phyloP scores from a whole-genome alignment of 495 filamentous ascomycete species.

The Penicillium bovifimosum region DNA sequence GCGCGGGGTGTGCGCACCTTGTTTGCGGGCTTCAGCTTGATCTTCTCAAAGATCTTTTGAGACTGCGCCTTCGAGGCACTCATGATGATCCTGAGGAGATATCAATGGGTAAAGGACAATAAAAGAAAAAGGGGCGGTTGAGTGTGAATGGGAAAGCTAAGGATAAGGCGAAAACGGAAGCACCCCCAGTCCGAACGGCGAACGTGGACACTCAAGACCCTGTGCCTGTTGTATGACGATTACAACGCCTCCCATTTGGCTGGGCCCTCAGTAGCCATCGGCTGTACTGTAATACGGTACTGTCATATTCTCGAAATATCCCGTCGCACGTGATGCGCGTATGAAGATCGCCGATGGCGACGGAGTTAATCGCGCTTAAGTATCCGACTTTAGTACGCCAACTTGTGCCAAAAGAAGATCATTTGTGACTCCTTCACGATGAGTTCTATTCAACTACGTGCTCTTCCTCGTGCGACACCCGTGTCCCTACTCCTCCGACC shows the following conservation, averaged over 20 bases:
- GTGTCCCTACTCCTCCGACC: conserved; percentile 10
- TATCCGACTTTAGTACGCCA: not conserved
- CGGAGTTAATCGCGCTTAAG: not conserved
- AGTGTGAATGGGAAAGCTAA: conserved; percentile 5
- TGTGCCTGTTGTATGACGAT: conserved; percentile 11
- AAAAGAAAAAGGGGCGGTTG: conserved; percentile 3
- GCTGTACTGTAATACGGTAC: conserved; percentile 13
- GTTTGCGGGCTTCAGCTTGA: conserved; percentile 89
- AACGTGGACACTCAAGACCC: conserved; percentile 25
- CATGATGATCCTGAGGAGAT: conserved; percentile 45
- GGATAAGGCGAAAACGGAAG: conserved; percentile 16
- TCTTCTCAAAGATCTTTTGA: conserved; percentile 96
- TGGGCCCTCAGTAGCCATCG: not conserved
- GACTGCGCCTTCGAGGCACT: conserved; percentile 91
- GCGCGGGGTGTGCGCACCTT: conserved; percentile 56
- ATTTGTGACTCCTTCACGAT: conserved; percentile 6
- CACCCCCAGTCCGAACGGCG: conserved; percentile 20
- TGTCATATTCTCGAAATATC: conserved; percentile 8
- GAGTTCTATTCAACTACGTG: conserved; percentile 15
- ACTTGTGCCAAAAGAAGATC: not conserved
- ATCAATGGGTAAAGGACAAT: conserved; percentile 3
- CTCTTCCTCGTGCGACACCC: conserved; percentile 16
- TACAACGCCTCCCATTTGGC: conserved; percentile 3
- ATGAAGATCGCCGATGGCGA: conserved; percentile 7
- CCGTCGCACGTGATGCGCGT: conserved; percentile 1